These are phyloP conservation scores for Sophora flavescens DNA, from an alignment of 306 rosid species.

Conservation along the genomic window DNA sequence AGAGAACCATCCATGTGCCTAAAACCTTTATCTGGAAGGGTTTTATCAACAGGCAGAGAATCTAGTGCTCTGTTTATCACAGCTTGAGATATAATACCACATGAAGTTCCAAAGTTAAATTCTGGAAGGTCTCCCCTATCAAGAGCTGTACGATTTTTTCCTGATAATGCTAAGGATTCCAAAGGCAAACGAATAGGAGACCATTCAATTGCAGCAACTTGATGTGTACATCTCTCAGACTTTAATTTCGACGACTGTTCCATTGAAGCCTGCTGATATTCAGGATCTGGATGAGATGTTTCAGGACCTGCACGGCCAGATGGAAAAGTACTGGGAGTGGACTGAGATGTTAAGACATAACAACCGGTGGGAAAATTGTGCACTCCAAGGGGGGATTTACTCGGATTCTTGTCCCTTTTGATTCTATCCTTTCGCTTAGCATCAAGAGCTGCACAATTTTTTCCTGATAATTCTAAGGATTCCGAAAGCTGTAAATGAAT, in stretches of 20 bases:
- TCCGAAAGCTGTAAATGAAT: background rate
- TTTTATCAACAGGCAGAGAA: background rate
- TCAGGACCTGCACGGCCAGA: background rate
- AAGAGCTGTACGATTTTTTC: no score
- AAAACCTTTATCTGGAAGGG: background rate
- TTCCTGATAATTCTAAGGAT: conserved; percentile 8
- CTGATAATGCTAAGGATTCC: no score
- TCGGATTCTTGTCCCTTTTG: background rate
- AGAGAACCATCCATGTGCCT: background rate
- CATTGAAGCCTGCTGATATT: conserved; percentile 6
- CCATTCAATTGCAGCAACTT: no score
- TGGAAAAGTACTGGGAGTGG: conserved; percentile 10
- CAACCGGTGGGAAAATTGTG: background rate
- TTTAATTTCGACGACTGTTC: conserved; percentile 4
- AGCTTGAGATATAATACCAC: conserved; percentile 8
- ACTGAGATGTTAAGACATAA: background rate
- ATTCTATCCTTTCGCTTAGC: background rate
- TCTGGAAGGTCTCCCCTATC: conserved; percentile 45
- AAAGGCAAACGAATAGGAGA: no score
- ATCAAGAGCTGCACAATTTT: conserved; percentile 6
- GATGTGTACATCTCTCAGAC: no score
- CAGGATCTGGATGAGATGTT: conserved; percentile 13
- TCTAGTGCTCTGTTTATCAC: background rate
- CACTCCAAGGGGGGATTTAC: background rate
- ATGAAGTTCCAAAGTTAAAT: conserved; percentile 39